Evolutionary conservation across 176 grass and related monocot species (phyloP).

Genomic region (Eleusine coracana): DNA sequence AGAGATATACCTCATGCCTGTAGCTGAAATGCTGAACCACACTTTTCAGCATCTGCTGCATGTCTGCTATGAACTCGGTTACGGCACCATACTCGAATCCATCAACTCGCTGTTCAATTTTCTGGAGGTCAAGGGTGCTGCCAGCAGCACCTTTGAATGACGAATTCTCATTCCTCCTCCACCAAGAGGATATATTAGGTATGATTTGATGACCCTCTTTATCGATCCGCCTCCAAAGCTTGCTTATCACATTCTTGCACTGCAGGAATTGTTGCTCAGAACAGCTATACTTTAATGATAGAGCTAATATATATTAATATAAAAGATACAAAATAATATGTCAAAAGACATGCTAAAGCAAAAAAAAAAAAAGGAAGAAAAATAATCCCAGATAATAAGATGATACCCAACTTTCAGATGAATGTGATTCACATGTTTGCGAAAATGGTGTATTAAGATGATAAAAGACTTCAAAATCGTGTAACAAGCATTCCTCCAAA

Average conservation of each 20-base stretch:
- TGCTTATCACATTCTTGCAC: slow-evolving; percentile 99
- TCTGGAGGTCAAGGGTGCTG: slow-evolving; percentile 73
- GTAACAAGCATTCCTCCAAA: slow-evolving; percentile 2
- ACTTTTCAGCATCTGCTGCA: slow-evolving; percentile 90
- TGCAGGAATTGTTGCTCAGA: slow-evolving; percentile 43
- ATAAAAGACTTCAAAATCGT: slow-evolving; percentile 19
- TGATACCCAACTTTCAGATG: neutral
- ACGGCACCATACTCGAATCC: slow-evolving; percentile 74
- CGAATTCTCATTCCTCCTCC: slow-evolving; percentile 84
- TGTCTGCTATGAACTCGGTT: slow-evolving; percentile 81
- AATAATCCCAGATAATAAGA: slow-evolving; percentile 13
- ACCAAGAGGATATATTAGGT: slow-evolving; percentile 87
- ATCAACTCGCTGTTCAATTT: slow-evolving; percentile 88
- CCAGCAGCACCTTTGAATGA: slow-evolving; percentile 55
- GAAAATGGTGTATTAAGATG: slow-evolving; percentile 2
- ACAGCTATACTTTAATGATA: slow-evolving; percentile 12
- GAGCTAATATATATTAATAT: slow-evolving; percentile 1
- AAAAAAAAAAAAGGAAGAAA: slow-evolving; percentile 12
- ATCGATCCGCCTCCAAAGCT: slow-evolving; percentile 90
- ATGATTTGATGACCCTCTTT: slow-evolving; percentile 90
- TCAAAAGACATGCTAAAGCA: neutral
- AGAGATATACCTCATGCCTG: slow-evolving; percentile 61
- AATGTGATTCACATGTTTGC: too few relatives aligned
- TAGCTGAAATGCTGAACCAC: slow-evolving; percentile 80
- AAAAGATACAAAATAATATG: neutral